phyloP scores from a whole-genome alignment of 2,329 filamentous ascomycete genomes.

The Macrophomina tecta region DNA sequence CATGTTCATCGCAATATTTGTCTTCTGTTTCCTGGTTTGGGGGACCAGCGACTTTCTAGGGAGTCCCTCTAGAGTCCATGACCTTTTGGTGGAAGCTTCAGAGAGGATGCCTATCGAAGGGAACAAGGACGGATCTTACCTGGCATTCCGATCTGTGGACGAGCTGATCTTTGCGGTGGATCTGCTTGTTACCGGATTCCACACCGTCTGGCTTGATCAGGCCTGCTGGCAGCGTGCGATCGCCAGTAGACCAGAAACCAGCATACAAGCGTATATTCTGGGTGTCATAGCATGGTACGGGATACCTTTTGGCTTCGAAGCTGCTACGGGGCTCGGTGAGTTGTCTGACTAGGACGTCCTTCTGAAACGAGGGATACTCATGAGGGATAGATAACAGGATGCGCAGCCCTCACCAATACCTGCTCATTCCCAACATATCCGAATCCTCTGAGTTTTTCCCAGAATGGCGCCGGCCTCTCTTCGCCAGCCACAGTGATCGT shows the following conservation, averaged over 20 bases:
- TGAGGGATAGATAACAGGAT: slow-evolving; percentile 48
- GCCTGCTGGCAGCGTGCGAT: slow-evolving; percentile 54
- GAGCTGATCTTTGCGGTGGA: slow-evolving; percentile 58
- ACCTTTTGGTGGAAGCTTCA: slow-evolving; percentile 53
- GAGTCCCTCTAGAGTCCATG: slow-evolving; percentile 52
- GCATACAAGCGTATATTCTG: slow-evolving; percentile 62
- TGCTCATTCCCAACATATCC: slow-evolving; percentile 62
- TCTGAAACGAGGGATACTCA: slow-evolving; percentile 50
- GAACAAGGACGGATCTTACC: slow-evolving; percentile 55
- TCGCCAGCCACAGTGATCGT: slow-evolving; percentile 48
- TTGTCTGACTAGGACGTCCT: slow-evolving; percentile 34
- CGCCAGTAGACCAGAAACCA: slow-evolving; percentile 58
- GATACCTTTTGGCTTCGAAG: slow-evolving; percentile 46
- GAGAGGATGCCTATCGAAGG: slow-evolving; percentile 36
- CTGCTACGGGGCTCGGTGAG: slow-evolving; percentile 45
- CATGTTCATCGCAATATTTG: slow-evolving; percentile 57
- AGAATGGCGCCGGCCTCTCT: slow-evolving; percentile 46
- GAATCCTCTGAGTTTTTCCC: slow-evolving; percentile 44
- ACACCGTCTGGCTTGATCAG: slow-evolving; percentile 20
- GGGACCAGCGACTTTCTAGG: slow-evolving; percentile 56
- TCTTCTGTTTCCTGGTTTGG: slow-evolving; percentile 53
- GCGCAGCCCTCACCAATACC: slow-evolving; percentile 55
- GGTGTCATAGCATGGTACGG: slow-evolving; percentile 47
- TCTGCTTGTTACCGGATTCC: slow-evolving; percentile 45
- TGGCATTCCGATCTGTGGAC: slow-evolving; percentile 63